phyloP scores from a whole-genome alignment of 768 basidiomycete genomes.

The Coprinopsis marcescibilis region DNA sequence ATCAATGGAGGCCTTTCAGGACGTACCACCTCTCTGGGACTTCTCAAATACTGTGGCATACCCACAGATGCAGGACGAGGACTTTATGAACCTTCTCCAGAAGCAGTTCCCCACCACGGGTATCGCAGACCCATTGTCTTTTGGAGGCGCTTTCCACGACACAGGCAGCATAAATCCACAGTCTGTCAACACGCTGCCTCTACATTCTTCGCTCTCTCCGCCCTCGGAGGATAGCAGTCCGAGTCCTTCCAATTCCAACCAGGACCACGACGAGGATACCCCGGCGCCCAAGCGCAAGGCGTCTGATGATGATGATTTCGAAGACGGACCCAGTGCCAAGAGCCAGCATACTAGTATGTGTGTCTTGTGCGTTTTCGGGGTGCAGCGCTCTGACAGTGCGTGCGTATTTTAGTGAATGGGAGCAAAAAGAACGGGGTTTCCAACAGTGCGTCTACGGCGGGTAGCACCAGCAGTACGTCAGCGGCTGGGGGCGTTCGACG shows the following conservation, averaged over 20 bases:
- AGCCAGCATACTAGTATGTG: slow-evolving; percentile 50
- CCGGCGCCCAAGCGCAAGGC: slow-evolving; percentile 70
- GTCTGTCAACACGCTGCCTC: slow-evolving; percentile 43
- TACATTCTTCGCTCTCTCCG: slow-evolving; percentile 42
- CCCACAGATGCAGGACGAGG: slow-evolving; percentile 65
- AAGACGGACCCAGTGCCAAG: slow-evolving; percentile 63
- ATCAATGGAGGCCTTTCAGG: slow-evolving; percentile 46
- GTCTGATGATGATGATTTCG: slow-evolving; percentile 50
- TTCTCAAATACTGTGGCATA: slow-evolving; percentile 52
- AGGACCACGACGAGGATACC: slow-evolving; percentile 39
- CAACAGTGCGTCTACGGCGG: slow-evolving; percentile 17
- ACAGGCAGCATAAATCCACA: slow-evolving; percentile 49
- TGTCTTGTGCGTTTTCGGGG: background rate
- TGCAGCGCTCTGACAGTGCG: background rate
- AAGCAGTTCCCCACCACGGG: slow-evolving; percentile 55
- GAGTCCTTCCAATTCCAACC: slow-evolving; percentile 56
- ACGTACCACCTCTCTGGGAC: slow-evolving; percentile 60
- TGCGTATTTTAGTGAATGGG: slow-evolving; percentile 13
- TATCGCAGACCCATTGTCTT: slow-evolving; percentile 13
- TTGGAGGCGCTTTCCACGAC: slow-evolving; percentile 26
- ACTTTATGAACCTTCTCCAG: slow-evolving; percentile 71
- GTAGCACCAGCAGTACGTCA: no score
- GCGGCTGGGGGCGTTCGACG: no score
- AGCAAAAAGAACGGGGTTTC: slow-evolving; percentile 22
- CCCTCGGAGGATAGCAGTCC: slow-evolving; percentile 76